Evolutionary conservation across 176 grass and related monocot genomes (phyloP).

Genomic region (Zoysia pacifica): DNA sequence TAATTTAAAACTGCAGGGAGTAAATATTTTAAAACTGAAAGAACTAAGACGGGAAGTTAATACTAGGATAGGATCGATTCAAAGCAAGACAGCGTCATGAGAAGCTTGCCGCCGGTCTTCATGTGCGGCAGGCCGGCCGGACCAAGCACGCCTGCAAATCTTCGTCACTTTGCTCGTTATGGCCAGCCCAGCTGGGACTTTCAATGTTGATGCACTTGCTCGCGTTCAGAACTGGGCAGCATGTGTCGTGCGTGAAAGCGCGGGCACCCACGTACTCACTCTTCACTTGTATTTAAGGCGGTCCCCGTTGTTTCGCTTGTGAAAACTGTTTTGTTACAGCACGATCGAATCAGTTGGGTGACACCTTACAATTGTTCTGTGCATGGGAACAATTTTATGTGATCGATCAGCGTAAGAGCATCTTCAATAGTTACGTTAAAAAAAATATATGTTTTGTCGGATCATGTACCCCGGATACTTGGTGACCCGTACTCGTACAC

Average conservation of each 20-base stretch:
- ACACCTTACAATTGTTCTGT: too few species aligned
- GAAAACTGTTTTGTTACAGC: background rate
- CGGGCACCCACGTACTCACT: background rate
- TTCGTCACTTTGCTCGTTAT: background rate
- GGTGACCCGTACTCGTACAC: too few species aligned
- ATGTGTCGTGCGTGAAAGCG: constrained; percentile 4
- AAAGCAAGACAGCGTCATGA: constrained; percentile 28
- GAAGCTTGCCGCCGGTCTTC: constrained; percentile 22
- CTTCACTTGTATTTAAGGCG: background rate
- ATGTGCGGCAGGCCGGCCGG: background rate
- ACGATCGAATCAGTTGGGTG: too few species aligned
- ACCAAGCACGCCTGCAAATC: background rate
- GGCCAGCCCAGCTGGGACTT: background rate
- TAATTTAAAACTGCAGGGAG: too few species aligned
- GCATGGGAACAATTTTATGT: too few species aligned
- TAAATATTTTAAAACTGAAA: constrained; percentile 17
- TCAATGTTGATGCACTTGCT: constrained; percentile 13
- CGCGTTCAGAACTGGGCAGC: background rate
- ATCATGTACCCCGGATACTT: too few species aligned
- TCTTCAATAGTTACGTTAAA: too few species aligned
- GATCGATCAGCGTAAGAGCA: too few species aligned
- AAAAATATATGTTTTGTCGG: too few species aligned
- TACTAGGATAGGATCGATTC: constrained; percentile 26
- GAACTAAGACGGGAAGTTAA: background rate
- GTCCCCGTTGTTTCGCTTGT: too few species aligned